A percentile compares a stretch with the other conserved stretches of the same genome.
Evolutionary conservation across 202 grass and related monocot genomes (phyloP).

Genomic region (Bolboschoenoplectus hybrid): DNA sequence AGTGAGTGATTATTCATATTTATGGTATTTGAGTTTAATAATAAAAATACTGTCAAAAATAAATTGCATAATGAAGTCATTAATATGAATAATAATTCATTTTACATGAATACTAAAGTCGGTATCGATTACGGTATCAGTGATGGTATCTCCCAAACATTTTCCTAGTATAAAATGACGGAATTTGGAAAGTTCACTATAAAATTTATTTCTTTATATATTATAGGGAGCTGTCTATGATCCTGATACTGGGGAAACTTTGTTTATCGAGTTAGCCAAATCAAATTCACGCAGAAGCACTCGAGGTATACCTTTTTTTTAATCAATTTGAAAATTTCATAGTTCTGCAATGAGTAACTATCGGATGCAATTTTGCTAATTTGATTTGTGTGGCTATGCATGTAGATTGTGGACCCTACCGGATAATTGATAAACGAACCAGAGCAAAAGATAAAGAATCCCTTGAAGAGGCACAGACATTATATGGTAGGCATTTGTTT

Average conservation of each 20-base stretch:
- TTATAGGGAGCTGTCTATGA: conserved; percentile 81
- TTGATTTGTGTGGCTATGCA: conserved; percentile 36
- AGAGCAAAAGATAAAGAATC: conserved; percentile 55
- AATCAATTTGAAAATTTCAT: conserved; percentile 17
- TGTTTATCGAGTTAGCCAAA: conserved; percentile 90
- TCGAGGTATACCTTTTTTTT: conserved; percentile 49
- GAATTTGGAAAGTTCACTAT: neutral
- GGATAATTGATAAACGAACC: conserved; percentile 74
- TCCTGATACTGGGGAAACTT: conserved; percentile 60
- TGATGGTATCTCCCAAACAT: no score
- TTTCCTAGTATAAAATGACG: neutral
- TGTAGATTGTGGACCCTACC: conserved; percentile 69
- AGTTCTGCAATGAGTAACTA: neutral
- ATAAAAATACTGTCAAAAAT: no score
- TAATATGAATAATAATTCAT: no score
- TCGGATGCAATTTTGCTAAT: conserved; percentile 29
- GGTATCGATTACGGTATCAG: no score
- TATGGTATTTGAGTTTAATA: no score
- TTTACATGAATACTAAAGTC: no score
- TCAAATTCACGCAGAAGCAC: conserved; percentile 80
- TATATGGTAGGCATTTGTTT: conserved; percentile 19
- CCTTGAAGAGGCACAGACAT: conserved; percentile 31
- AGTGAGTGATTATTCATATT: no score
- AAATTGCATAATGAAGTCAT: no score
- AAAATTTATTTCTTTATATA: conserved; percentile 11